Evolutionary conservation across 164 flowering plant species (phyloP), one percentile per base, ranked within the genome.

Genomic region (Euptelea pleiosperma): DNA sequence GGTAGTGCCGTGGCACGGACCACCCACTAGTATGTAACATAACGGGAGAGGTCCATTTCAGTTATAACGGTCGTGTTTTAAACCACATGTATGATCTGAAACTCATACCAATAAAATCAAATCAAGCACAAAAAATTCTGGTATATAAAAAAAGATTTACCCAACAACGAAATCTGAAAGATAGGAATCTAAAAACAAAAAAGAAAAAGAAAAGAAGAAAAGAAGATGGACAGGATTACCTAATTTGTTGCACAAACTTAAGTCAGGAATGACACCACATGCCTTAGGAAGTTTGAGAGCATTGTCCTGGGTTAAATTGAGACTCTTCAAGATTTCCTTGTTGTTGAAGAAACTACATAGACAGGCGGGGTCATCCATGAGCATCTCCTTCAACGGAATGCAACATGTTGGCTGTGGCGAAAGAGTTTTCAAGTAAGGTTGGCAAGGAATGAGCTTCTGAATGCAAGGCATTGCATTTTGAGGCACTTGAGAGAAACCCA

Each of bases 401-500:
- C 86, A 82, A 58, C 86, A 82, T 0, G 66, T 1, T 1, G 72
- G 18, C 18, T 76, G 69, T 0, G 79, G 78, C 2, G 65, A 1
- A 12, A 0, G 73, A 11, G 50, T 11, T 25, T 63, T 52, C 62
- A 82, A 36, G 55, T 59, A 79, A 2, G 69, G 64, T 36, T 73
- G 57, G 65, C 86, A 82, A 2, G 86, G 86, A 10, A 79, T 22
- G 24, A 82, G 72, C 28, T 65, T 63, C 56, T 73, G 50, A 50
- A 77, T 4, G 64, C 86, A 82, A 1, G 73, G 65, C 37, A 56
- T 2, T n/a, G 34, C 5, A 12, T 29, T 18, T 35, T 47, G 52
- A 44, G 6, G 24, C 0, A n/a, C 61, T 39, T 44, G 44, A 10
- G 50, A 56, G 15, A 21, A 40, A 30, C 55, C 67, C 49, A 56